Evolutionary conservation across 148 eudicot genomes (phyloP), one percentile per base, ranked within the genome.

Genomic region (Linanthus parryae): DNA sequence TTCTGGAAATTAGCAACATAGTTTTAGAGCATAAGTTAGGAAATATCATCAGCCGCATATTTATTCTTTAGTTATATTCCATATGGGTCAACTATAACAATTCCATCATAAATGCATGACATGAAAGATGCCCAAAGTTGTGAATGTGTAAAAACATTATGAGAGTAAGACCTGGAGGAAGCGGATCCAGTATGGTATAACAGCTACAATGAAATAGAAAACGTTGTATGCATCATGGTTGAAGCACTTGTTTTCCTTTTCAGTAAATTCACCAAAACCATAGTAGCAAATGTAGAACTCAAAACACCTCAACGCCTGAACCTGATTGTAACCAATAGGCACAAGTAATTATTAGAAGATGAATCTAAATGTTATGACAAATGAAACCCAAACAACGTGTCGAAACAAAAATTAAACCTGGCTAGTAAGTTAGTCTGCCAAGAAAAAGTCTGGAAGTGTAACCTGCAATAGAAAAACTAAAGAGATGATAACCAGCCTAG

Each of bases 181-280:
- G 45, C 94, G 90, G 38, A 77, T 58, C 87, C 97, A 88, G 54
- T 79, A 84, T 18, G 97, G 97, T 56, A 82, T 49, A 38, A 80
- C 61, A 7, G 90, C 97, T 51, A 84, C 31, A 47, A 88, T 61
- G 63, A 67, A 79, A 47, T 84, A 84, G 72, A 88, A 88, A 48
- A 64, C 69, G 44, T 70, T 79, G 64, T 74, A 88, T 43, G 56
- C 76, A 61, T 63, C 80, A 50, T 46, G 57, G 21, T 29, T 55
- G 28, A 61, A 74, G 65, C 96, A 88, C 57, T 57, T 76, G 61
- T 62, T 70, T 44, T 33, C 52, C 36, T 62, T 70, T 46, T 41
- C 40, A 55, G 66, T 46, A 49, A 60, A 60, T 49, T 68, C 70
- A 35, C 48, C 68, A 37, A 52, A 63, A 22, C 66, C 62, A 52